Conservation (phyloP, 768 basidiomycete genomes). For the Amanita brunnescens region DNA sequence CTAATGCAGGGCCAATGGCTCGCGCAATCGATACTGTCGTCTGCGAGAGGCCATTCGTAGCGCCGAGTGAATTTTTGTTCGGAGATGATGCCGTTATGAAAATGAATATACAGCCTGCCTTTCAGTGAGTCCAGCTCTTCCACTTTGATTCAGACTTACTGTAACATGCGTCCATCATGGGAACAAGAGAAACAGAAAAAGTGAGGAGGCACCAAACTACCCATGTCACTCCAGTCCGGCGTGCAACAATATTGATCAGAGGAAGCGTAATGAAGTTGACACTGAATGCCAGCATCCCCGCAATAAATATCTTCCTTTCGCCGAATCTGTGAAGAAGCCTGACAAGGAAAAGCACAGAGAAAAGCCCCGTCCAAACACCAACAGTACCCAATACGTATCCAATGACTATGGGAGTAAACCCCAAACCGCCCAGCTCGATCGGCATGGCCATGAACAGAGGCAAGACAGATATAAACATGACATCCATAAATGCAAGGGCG, state of each 20-base stretch:
- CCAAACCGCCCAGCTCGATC: constrained; percentile 55
- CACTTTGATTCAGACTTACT: constrained; percentile 20
- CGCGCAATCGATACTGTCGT: no score
- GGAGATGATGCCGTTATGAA: constrained; percentile 47
- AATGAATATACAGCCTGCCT: constrained; percentile 47
- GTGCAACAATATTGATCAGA: constrained; percentile 31
- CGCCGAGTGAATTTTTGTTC: constrained; percentile 44
- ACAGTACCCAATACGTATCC: constrained; percentile 44
- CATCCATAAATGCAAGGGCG: constrained; percentile 43
- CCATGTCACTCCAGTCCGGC: constrained; percentile 21
- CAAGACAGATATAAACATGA: constrained; percentile 41
- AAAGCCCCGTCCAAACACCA: constrained; percentile 28
- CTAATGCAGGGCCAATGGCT: no score
- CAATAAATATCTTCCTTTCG: constrained; percentile 30
- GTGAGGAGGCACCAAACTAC: constrained; percentile 29
- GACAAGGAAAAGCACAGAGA: constrained; percentile 33
- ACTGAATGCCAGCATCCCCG: background rate
- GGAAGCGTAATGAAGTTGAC: constrained; percentile 26
- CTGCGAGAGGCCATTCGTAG: no score
- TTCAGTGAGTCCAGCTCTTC: no score
- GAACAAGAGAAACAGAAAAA: constrained; percentile 19
- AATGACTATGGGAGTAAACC: constrained; percentile 50
- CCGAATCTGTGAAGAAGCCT: constrained; percentile 32
- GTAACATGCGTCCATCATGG: constrained; percentile 33
- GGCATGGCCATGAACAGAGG: constrained; percentile 69